Percentiles rank a stretch among this genome's conserved stretches.
These are phyloP conservation scores for Medicago truncatula DNA, from an alignment of 306 rosid species.

Conservation along the genomic window DNA sequence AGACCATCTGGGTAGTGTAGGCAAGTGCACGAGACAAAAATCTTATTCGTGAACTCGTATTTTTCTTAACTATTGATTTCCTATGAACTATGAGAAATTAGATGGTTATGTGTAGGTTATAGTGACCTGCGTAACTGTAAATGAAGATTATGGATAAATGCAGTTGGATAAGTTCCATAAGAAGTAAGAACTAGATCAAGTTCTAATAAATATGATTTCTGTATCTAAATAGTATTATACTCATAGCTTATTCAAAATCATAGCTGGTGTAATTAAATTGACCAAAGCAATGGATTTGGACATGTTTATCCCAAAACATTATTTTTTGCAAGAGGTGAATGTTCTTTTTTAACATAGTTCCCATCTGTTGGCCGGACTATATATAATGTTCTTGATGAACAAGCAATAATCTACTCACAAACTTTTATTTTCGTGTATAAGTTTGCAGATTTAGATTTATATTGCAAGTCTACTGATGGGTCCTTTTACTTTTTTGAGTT, in stretches of 20 bases:
- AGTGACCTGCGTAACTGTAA: not conserved
- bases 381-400: not conserved
- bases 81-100: not conserved
- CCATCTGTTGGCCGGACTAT: not conserved
- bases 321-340: too few relatives aligned
- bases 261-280: too few relatives aligned
- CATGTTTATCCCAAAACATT: too few relatives aligned
- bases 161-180: not conserved
- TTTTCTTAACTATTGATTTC: slow-evolving; percentile 18
- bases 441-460: slow-evolving; percentile 23
- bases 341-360: not conserved
- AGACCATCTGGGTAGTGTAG: too few relatives aligned
- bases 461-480: slow-evolving; percentile 28
- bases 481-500: slow-evolving; percentile 9
- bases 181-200: too few relatives aligned
- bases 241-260: too few relatives aligned
- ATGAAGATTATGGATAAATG: not conserved
- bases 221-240: too few relatives aligned
- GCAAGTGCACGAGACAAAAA: not conserved
- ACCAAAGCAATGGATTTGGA: too few relatives aligned
- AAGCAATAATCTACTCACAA: slow-evolving; percentile 24
- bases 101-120: slow-evolving; percentile 4
- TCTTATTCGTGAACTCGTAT: not conserved
- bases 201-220: not conserved
- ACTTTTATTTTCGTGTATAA: not conserved